These are phyloP conservation scores for Crithidia acanthocephali DNA, from an alignment of 208 protist genomes.

Conservation along the genomic window DNA sequence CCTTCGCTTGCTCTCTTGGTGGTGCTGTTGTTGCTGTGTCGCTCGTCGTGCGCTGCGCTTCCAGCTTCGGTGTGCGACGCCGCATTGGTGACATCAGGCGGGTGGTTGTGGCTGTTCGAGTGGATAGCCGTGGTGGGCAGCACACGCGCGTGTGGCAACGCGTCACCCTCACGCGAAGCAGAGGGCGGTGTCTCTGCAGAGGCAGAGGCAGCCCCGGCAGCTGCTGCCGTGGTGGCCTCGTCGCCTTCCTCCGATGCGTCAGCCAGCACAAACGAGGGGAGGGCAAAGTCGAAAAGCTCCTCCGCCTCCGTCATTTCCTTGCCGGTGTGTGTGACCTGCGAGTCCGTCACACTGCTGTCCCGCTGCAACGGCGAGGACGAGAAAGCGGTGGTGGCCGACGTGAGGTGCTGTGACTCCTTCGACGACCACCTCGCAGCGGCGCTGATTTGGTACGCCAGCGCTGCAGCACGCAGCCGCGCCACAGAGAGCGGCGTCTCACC, in stretches of 20 bases:
- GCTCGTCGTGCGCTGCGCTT: background rate
- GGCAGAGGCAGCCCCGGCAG: too few species aligned
- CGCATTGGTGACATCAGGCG: background rate
- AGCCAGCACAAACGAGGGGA: constrained; percentile 3
- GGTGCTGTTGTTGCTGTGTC: background rate
- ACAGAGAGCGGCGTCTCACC: constrained; percentile 22
- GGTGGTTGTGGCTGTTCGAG: constrained; percentile 8
- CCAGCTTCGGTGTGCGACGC: background rate
- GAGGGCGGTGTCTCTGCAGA: background rate
- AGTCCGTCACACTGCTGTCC: background rate
- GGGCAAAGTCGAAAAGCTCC: constrained; percentile 29
- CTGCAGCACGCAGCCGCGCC: constrained; percentile 29
- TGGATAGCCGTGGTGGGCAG: constrained; percentile 12
- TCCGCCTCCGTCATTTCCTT: background rate
- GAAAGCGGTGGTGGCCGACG: background rate
- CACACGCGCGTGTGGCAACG: background rate
- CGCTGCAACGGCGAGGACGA: constrained; percentile 9
- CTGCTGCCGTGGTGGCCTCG: background rate
- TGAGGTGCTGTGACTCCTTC: background rate
- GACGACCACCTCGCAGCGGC: background rate
- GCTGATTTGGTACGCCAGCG: constrained; percentile 26
- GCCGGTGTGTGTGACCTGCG: background rate
- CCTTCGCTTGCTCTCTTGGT: background rate
- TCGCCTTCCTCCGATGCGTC: background rate
- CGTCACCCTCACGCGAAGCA: background rate